These are phyloP conservation scores for Medicago ruthenica DNA, from an alignment of 306 rosid genomes.

Conservation along the genomic window DNA sequence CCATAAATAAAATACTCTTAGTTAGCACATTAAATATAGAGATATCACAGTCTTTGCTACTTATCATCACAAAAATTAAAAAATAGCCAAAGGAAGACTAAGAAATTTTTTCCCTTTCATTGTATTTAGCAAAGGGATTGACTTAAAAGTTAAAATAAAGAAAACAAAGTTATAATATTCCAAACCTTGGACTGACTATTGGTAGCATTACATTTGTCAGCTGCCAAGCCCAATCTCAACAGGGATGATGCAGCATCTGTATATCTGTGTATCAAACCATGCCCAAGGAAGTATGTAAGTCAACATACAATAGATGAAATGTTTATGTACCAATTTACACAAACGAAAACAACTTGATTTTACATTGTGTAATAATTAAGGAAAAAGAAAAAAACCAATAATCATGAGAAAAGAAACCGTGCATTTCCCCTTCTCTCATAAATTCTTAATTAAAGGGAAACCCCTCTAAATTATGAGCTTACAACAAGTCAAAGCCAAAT, in stretches of 20 bases:
- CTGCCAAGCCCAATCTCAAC: conserved; percentile 84
- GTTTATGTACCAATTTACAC: conserved; percentile 24
- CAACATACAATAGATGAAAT: conserved; percentile 24
- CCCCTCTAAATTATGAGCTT: not conserved
- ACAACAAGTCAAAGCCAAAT: conserved; percentile 7
- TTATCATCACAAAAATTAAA: too few relatives aligned
- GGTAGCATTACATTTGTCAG: conserved; percentile 89
- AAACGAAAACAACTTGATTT: not conserved
- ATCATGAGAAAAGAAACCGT: not conserved
- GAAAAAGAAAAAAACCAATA: not conserved
- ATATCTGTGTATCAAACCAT: conserved; percentile 61
- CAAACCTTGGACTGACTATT: conserved; percentile 91
- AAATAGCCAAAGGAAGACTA: too few relatives aligned
- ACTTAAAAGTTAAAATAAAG: not conserved
- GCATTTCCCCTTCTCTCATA: not conserved
- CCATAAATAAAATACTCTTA: too few relatives aligned
- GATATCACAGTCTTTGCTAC: too few relatives aligned
- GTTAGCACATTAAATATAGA: too few relatives aligned
- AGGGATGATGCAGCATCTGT: conserved; percentile 80
- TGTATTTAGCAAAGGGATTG: not conserved
- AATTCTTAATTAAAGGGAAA: not conserved
- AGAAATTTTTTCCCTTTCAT: not conserved
- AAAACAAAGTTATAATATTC: conserved; percentile 4
- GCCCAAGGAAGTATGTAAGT: conserved; percentile 14
- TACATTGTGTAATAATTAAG: conserved; percentile 21